Evolutionary conservation across 805 yeast genomes (phyloP).

Genomic region (Brettanomyces custersianus): DNA sequence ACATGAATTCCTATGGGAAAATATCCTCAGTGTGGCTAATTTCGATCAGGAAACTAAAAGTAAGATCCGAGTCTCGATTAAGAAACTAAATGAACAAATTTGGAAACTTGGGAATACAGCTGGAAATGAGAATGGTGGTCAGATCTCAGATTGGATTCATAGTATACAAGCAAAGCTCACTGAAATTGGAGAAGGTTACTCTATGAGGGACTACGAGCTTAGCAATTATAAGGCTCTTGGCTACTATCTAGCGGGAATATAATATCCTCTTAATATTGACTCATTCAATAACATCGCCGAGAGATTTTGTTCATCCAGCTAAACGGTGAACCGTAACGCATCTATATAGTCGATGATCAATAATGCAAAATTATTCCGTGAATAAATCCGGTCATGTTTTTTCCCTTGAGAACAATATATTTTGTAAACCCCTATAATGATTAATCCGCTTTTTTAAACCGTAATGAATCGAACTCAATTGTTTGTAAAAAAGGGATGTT

Average conservation of each 20-base stretch:
- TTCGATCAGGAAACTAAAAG: constrained; percentile 13
- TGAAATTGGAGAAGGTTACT: constrained; percentile 20
- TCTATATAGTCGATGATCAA: too few relatives aligned
- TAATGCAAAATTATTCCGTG: too few relatives aligned
- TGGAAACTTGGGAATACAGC: constrained; percentile 17
- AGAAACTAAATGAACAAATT: constrained; percentile 12
- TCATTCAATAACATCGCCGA: too few relatives aligned
- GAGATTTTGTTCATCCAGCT: too few relatives aligned
- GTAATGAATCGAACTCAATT: too few relatives aligned
- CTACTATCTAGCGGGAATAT: constrained; percentile 11
- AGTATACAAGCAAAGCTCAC: constrained; percentile 9
- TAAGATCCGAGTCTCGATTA: constrained; percentile 10
- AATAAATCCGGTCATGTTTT: too few relatives aligned
- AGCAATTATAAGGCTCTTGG: constrained; percentile 14
- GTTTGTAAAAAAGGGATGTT: too few relatives aligned
- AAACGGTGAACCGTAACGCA: too few relatives aligned
- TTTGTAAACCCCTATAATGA: too few relatives aligned
- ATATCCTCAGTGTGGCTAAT: constrained; percentile 8
- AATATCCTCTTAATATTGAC: too few relatives aligned
- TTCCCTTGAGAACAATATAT: too few relatives aligned
- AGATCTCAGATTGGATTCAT: constrained; percentile 12
- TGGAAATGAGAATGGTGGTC: constrained; percentile 15
- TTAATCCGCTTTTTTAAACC: too few relatives aligned
- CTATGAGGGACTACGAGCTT: constrained; percentile 20
- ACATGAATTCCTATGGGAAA: constrained; percentile 13